Evolutionary conservation across 1,284 basidiomycete genomes (phyloP), one percentile per base, ranked within the genome.

Genomic region (Neotropicomus parvogracilis): DNA sequence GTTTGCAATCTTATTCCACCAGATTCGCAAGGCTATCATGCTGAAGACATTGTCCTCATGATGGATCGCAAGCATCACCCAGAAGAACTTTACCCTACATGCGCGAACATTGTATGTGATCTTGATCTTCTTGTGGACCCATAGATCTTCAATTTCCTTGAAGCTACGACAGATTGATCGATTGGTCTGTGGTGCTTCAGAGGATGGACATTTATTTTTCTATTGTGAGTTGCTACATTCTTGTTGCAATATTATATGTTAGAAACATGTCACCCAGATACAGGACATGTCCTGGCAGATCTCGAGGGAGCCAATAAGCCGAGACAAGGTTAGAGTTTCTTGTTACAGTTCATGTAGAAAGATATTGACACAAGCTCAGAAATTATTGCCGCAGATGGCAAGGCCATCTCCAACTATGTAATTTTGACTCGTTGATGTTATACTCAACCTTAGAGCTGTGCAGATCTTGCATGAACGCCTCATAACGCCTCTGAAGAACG

Each of bases 161-260:
- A 17, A 35, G 34, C 10, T 35, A 35, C 34, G 19, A 19, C 56
- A 67, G 44, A 58, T 71, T 12, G 21, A 45, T 1, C 45, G 42
- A 2, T 55, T 71, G 3, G 64, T 70, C 3, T 28, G 50, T 1
- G 57, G 53, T 16, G 55, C 68, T 4, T 34, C 48, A 8, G 42
- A 62, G 0, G 60, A 62, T 0, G 63, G 67, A 33, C 57, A 46
- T 16, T 64, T 70, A 24, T 59, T 68, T 20, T 70, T 72, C 43
- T 64, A 66, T 40, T 71, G 70, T 63, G 34, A 21, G 65, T 48
- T 14, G 3, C 16, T 14, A 16, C 19, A 13, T 34, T 27, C 29
- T 21, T 31, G 12, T 19, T 28, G n/a, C 11, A 29, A 14, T 14
- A 7, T 19, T 27, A 27, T 17, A 9, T 19, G 12, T 24, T 24